Evolutionary conservation across 495 filamentous ascomycete species (phyloP), one percentile per base, ranked within the genome.

Genomic region (Penicillium flavigenum): DNA sequence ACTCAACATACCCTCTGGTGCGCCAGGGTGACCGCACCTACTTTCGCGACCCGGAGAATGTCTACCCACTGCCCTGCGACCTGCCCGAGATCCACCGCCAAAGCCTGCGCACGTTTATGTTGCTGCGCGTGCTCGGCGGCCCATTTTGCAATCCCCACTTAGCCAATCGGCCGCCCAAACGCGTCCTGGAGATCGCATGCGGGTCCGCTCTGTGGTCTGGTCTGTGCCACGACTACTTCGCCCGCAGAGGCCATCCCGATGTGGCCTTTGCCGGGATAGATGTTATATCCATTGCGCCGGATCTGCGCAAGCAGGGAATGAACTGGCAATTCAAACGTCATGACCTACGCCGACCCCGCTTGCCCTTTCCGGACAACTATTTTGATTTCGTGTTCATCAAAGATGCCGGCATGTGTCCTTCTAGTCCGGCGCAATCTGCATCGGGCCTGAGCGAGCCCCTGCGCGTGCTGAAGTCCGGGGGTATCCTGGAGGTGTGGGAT

Each of bases 321-420:
- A 85, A 87, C 62, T 96, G 91, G 91, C 83, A 83, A 16, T 96
- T 95, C 64, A 85, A 94, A 47, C 90, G 90, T 70, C 91, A 95
- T 68, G 91, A 96, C 71, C 63, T 94, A 54, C 88, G 91, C 51
- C 82, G 81, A 57, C 65, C 81, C 0, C 88, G 90, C 3, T 76
- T 93, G 44, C 93, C 93, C 2, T 92, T 96, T 56, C 79, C 84
- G 5, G 89, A 92, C 57, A 84, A 80, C 22, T 88, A 91, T 68
- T 98, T 96, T 69, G 91, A 96, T 66, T 81, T 96, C 20, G 83
- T 98, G 53, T 91, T 96, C 76, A 83, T 92, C 53, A 96, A 96
- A 69, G 92, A 96, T 69, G 77, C 92, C 61, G 85, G 84, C 41
- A 80, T 95, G 69, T 86, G 83, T 54, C 81, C 80, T 12, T 70